Base-by-base conservation (phyloP, 768 basidiomycete species). In the Boletus vermiculosoides region DNA sequence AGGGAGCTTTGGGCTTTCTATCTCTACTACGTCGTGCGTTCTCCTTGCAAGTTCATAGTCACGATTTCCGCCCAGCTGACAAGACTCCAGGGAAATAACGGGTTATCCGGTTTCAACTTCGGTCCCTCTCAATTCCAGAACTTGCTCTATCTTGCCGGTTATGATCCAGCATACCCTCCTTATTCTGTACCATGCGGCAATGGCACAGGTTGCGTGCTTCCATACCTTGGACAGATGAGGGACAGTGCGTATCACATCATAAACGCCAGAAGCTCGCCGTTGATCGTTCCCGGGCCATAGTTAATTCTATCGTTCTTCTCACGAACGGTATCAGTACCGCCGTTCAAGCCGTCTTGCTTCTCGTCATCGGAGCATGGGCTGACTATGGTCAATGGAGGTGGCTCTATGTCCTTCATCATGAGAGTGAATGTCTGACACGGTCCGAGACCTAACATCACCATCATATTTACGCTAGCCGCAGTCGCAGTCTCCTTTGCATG, bases 351-450 rank as follows among this genome's bases (percentile, higher is more conserved):
- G 80, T 78, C 16, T 64, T 90, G 16, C 72, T 92, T 40, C 70
- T 90, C 23, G 63, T 80, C 13, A 81, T 91, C 30, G 89, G 88
- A 5, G 86, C 87, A 4, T 90, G 88, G 85, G 88, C 88, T 0
- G 89, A 91, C 68, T 92, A 90, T 67, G 89, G 90, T n/a, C 72
- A 74, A 16, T 90, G 88, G 88, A 86, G 86, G 86, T 85, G 41
- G 42, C 50, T 48, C 13, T 12, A 30, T 31, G 20, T 30, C 28
- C 34, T 52, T 20, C 25, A 23, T 30, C 25, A 0, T 41, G 13
- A 4, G 28, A 16, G 41, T 31, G 18, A 50, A 31, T 23, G 46
- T 46, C 51, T 57, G 34, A 66, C 50, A 8, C 12, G 48, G 13
- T 9, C 30, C 59, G 33, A 83, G 88, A 65, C 89, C 89, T 3